A percentile compares a stretch with the other conserved stretches of the same genome.
Conservation (phyloP, 78 protist genomes). For the Speleostelium caveatum region DNA sequence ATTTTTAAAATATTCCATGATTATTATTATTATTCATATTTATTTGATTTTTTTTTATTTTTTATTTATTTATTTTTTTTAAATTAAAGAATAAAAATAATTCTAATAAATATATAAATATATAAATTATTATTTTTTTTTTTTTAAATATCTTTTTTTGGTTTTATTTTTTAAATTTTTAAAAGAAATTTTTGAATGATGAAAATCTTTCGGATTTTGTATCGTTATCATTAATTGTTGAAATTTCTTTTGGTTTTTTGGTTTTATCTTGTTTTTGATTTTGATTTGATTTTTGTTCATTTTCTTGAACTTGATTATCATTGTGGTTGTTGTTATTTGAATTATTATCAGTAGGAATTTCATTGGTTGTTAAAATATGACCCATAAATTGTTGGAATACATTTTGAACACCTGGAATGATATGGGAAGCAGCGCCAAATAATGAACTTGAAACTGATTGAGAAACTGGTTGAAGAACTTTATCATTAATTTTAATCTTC, state of each 20-base stretch:
- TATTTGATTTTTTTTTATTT: neutral
- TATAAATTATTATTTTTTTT: no score
- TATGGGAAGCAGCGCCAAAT: conserved; percentile 67
- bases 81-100: neutral
- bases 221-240: neutral
- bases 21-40: no score
- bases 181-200: conserved; percentile 39
- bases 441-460: conserved; percentile 1
- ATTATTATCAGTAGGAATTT: neutral
- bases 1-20: no score
- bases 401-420: conserved; percentile 66
- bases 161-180: neutral
- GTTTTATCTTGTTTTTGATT: neutral
- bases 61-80: no score
- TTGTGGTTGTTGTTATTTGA: neutral
- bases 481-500: neutral
- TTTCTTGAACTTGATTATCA: neutral
- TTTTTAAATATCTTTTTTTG: neutral
- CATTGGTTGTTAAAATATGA: conserved; percentile 33
- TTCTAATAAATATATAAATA: no score
- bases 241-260: neutral
- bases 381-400: conserved; percentile 66
- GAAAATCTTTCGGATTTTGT: conserved; percentile 2
- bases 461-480: neutral
- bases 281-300: neutral